phyloP scores from a whole-genome alignment of 768 basidiomycete genomes.

The Boletus barrowsii region DNA sequence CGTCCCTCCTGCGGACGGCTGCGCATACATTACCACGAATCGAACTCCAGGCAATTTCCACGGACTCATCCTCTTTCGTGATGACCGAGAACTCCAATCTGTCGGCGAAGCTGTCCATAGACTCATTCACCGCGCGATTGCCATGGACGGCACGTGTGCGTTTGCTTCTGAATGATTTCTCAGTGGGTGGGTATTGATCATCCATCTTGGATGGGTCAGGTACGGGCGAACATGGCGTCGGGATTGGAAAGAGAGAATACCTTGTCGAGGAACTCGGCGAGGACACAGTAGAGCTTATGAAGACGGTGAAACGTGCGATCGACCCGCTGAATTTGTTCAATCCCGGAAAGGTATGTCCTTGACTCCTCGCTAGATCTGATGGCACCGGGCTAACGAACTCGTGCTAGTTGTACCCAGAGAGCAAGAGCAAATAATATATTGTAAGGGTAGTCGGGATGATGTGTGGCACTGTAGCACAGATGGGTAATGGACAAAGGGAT shows the following conservation, averaged over 20 bases:
- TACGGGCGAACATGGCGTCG: constrained; percentile 87
- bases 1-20: constrained; percentile 30
- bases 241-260: constrained; percentile 83
- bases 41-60: constrained; percentile 41
- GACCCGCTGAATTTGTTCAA: constrained; percentile 84
- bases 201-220: constrained; percentile 37
- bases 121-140: constrained; percentile 67
- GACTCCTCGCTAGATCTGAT: not conserved
- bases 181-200: not conserved
- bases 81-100: constrained; percentile 53
- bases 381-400: not conserved
- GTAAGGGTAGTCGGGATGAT: not conserved
- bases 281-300: constrained; percentile 83
- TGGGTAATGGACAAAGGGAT: too few relatives aligned
- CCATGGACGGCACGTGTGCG: constrained; percentile 75
- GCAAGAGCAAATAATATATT: not conserved
- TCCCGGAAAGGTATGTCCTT: constrained; percentile 62
- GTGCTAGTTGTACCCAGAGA: constrained; percentile 20
- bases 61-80: constrained; percentile 53
- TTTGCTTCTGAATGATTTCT: not conserved
- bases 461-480: not conserved
- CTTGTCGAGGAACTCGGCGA: constrained; percentile 78
- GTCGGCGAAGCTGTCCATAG: constrained; percentile 65
- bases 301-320: constrained; percentile 72
- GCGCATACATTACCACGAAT: not conserved